phyloP scores from a whole-genome alignment of 2,329 filamentous ascomycete species.

The Orbilia ellipsospora region DNA sequence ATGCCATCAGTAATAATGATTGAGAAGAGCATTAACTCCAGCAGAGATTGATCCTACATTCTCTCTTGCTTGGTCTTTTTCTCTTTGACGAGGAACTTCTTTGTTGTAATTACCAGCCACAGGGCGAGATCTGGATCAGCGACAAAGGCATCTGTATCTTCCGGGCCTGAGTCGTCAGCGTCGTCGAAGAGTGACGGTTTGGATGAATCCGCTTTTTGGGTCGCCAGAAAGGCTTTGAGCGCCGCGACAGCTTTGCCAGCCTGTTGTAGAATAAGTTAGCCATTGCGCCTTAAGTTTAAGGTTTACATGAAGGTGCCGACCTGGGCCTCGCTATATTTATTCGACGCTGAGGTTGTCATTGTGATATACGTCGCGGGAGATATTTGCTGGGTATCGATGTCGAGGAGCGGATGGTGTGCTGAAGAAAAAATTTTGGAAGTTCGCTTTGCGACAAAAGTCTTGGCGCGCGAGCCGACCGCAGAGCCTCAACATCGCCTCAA shows the following conservation, averaged over 20 bases:
- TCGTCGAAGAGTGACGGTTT: constrained; percentile 46
- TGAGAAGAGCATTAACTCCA: background rate
- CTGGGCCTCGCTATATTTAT: constrained; percentile 43
- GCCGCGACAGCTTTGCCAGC: constrained; percentile 48
- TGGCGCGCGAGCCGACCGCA: constrained; percentile 24
- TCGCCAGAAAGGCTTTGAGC: constrained; percentile 44
- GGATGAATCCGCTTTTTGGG: constrained; percentile 29
- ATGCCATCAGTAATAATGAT: background rate
- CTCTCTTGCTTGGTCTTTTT: constrained; percentile 52
- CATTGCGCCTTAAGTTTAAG: constrained; percentile 5
- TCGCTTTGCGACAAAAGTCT: constrained; percentile 47
- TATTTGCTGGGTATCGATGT: constrained; percentile 29
- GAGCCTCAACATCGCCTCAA: constrained; percentile 16
- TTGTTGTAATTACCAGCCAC: constrained; percentile 58
- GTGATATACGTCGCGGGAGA: constrained; percentile 4
- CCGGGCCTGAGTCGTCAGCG: constrained; percentile 54
- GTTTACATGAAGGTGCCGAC: constrained; percentile 3
- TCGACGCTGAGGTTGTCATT: constrained; percentile 45
- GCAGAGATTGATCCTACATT: constrained; percentile 24
- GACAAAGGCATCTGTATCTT: constrained; percentile 55
- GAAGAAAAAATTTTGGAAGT: constrained; percentile 44
- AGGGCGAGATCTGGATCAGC: constrained; percentile 55
- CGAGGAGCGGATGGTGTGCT: background rate
- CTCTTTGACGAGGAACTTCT: constrained; percentile 56
- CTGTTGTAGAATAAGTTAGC: constrained; percentile 29